Base-by-base conservation (phyloP, 2,329 filamentous ascomycete genomes). In the Chrysoporthe puriensis region DNA sequence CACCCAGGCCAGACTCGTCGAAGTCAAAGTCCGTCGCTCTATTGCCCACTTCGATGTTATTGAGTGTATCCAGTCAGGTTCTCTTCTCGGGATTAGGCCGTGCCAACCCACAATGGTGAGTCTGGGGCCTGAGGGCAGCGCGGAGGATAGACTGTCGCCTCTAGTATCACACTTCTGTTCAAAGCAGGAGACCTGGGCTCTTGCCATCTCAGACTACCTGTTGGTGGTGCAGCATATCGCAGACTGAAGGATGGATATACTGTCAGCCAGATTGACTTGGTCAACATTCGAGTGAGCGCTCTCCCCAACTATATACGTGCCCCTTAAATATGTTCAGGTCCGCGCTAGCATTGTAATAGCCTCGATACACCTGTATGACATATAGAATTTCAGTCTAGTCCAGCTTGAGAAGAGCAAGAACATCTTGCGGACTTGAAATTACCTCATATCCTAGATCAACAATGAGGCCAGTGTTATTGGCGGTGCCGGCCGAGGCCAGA, bases 361-460 rank as follows among this genome's bases (percentile, higher is more conserved):
- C 64, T 18, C 54, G 9, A 13, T 66, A 66, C 6, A 62, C 16
- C 59, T 61, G 21, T 14, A 4, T 57, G 16, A 34, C 5, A n/a
- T 18, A 6, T 21, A n/a, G 1, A 57, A 3, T 36, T 36, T 40
- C 16, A 56, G 34, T 32, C 26, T 26, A 26, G 26, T 26, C 26
- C 26, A 26, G 26, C 26, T 26, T 26, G 26, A 26, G 26, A 26
- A 26, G 26, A 26, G 26, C 26, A 26, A 26, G 26, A 26, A 26
- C 26, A 34, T 18, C 14, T 57, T 4, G 7, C 18, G 16, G 32
- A 40, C 8, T 44, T 21, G 8, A 26, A 42, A 42, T 58, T 60
- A 60, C 48, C 21, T 59, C 63, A n/a, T 66, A 66, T n/a, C 46
- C 63, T 13, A 66, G 8, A 54, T 66, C 63, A 34, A 66, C 34